These are phyloP conservation scores for Tolypocladium amazonense DNA, from an alignment of 2,329 filamentous ascomycete genomes.

Conservation along the genomic window DNA sequence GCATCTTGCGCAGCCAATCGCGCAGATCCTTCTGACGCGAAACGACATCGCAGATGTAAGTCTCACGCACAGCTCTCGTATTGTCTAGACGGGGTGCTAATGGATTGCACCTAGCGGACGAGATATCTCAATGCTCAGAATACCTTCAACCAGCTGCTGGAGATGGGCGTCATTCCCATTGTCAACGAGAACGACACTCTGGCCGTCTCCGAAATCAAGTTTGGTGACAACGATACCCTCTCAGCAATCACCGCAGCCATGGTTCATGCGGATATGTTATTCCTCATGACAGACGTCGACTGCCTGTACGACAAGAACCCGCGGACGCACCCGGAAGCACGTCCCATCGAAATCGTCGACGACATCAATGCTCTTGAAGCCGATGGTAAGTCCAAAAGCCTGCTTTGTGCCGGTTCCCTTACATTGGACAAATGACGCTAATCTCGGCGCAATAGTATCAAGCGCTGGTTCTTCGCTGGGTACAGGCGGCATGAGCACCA, in stretches of 20 bases:
- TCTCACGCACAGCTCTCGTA: constrained; percentile 2
- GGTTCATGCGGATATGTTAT: constrained; percentile 93
- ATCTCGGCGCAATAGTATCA: constrained; percentile 57
- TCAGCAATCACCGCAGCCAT: constrained; percentile 95
- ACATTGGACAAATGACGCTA: constrained; percentile 3
- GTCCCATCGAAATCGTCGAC: constrained; percentile 83
- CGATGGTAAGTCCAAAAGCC: constrained; percentile 45
- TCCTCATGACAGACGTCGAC: constrained; percentile 98
- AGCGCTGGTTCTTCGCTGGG: constrained; percentile 80
- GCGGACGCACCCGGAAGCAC: constrained; percentile 70
- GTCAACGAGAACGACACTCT: constrained; percentile 98
- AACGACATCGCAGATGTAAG: constrained; percentile 91
- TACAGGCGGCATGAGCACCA: constrained; percentile 95
- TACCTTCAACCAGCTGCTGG: constrained; percentile 78
- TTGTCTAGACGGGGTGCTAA: constrained; percentile 5
- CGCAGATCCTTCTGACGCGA: constrained; percentile 86
- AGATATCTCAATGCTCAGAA: constrained; percentile 97
- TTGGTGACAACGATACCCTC: constrained; percentile 96
- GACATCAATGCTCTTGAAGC: constrained; percentile 76
- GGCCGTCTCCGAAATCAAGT: constrained; percentile 96
- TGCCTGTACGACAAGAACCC: constrained; percentile 97
- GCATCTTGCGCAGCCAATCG: constrained; percentile 80
- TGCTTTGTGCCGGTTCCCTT: neutral
- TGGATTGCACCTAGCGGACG: constrained; percentile 47
- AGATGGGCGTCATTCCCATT: constrained; percentile 95